Percentiles rank a stretch among this genome's conserved stretches.
These are phyloP conservation scores for Vaccinium myrtillus DNA, from an alignment of 148 eudicot genomes.

Conservation along the genomic window DNA sequence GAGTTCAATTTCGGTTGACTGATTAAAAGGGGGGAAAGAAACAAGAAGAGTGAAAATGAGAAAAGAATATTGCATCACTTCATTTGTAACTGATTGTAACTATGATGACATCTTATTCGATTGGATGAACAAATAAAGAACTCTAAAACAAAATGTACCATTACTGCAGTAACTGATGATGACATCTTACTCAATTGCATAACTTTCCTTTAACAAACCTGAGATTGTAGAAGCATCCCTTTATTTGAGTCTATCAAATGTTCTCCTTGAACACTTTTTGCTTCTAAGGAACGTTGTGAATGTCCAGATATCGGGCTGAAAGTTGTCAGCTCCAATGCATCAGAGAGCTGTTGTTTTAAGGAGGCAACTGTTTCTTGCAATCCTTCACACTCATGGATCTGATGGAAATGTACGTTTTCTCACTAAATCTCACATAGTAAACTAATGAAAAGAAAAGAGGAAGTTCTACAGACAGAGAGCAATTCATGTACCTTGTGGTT, in stretches of 20 bases:
- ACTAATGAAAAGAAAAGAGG: background rate
- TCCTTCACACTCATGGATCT: slow-evolving; percentile 79
- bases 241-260: slow-evolving; percentile 39
- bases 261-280: slow-evolving; percentile 28
- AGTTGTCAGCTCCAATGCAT: slow-evolving; percentile 44
- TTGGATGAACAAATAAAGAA: background rate
- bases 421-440: background rate
- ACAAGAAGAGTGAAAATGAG: background rate
- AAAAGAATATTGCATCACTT: background rate
- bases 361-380: slow-evolving; percentile 59
- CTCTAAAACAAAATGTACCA: background rate
- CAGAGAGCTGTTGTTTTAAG: slow-evolving; percentile 78
- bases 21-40: background rate
- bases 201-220: slow-evolving; percentile 45
- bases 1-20: slow-evolving; percentile 66
- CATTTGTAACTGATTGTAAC: background rate
- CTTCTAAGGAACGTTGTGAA: slow-evolving; percentile 31
- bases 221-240: slow-evolving; percentile 48
- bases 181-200: background rate
- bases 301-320: slow-evolving; percentile 24
- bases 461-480: background rate
- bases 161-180: slow-evolving; percentile 4
- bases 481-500: slow-evolving; percentile 61
- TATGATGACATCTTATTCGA: background rate
- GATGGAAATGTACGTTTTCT: slow-evolving; percentile 17